A percentile compares a stretch with the other conserved stretches of the same genome.
phyloP scores from a whole-genome alignment of 345 rosid genomes.

The Ailanthus altissimus region DNA sequence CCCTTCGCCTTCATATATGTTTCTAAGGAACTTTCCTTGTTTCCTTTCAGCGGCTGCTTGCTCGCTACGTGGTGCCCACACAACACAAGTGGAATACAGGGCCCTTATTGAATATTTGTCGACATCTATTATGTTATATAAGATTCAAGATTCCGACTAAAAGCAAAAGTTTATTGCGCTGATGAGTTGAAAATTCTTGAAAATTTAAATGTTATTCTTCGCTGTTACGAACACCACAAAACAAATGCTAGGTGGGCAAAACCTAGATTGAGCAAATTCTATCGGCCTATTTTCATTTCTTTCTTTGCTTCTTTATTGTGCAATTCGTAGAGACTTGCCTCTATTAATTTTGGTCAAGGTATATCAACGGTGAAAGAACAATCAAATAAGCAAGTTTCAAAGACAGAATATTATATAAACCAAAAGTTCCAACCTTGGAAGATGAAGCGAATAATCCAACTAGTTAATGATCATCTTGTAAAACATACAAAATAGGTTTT shows the following conservation, averaged over 20 bases:
- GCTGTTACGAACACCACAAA: not conserved
- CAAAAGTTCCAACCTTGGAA: not conserved
- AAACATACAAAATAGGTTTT: conserved; percentile 5
- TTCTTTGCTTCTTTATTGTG: not conserved
- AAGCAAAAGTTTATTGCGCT: not conserved
- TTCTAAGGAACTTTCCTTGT: not conserved
- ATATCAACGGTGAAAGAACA: not conserved
- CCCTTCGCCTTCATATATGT: conserved; percentile 8
- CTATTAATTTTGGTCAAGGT: not conserved
- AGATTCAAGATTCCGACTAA: conserved; percentile 4
- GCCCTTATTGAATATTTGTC: not conserved
- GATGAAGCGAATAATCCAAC: conserved; percentile 1
- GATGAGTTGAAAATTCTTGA: not conserved
- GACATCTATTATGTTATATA: not conserved
- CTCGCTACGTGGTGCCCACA: conserved; percentile 22
- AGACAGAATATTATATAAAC: not conserved
- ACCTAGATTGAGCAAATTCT: not conserved
- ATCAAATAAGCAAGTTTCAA: not conserved
- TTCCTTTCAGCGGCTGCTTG: conserved; percentile 19
- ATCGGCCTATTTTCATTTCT: not conserved
- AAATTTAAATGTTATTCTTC: not conserved
- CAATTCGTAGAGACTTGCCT: not conserved
- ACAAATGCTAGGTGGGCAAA: not conserved
- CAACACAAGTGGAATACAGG: not conserved
- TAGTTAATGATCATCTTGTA: not conserved